These are phyloP conservation scores for Colletotrichum graminicola DNA, from an alignment of 2,329 filamentous ascomycete genomes.

Conservation along the genomic window DNA sequence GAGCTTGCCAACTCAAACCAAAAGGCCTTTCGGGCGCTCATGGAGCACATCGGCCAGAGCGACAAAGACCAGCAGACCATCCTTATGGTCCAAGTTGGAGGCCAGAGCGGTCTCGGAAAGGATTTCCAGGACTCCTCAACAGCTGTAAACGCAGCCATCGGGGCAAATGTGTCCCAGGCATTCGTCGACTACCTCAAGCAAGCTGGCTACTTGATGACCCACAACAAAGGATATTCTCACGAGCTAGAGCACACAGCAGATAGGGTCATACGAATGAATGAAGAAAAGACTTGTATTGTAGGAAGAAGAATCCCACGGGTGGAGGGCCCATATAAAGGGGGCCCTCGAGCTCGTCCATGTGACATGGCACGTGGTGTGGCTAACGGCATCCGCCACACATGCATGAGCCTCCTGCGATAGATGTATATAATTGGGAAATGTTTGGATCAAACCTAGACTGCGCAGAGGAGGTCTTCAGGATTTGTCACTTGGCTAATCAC, in stretches of 20 bases:
- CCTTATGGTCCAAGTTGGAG: constrained; percentile 19
- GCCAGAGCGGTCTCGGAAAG: not conserved
- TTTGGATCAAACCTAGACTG: not conserved
- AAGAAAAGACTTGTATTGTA: too few species aligned
- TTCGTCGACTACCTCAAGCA: not conserved
- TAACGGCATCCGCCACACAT: too few species aligned
- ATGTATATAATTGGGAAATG: not conserved
- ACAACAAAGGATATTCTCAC: too few species aligned
- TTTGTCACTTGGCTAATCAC: not conserved
- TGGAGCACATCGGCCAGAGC: constrained; percentile 36
- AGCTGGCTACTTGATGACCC: not conserved
- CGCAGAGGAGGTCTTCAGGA: constrained; percentile 9
- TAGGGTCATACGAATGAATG: too few species aligned
- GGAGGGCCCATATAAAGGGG: too few species aligned
- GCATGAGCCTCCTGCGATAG: too few species aligned
- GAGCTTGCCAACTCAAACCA: too few species aligned
- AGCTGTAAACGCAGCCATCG: not conserved
- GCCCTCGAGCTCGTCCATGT: too few species aligned
- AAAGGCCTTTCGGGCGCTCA: too few species aligned
- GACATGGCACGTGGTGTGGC: too few species aligned
- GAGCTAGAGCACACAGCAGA: too few species aligned
- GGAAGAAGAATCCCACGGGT: too few species aligned
- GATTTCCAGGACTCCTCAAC: not conserved
- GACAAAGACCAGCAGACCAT: not conserved
- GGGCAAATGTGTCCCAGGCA: not conserved